Conservation (phyloP, 768 basidiomycete species). For the Kwoniella sp. region DNA sequence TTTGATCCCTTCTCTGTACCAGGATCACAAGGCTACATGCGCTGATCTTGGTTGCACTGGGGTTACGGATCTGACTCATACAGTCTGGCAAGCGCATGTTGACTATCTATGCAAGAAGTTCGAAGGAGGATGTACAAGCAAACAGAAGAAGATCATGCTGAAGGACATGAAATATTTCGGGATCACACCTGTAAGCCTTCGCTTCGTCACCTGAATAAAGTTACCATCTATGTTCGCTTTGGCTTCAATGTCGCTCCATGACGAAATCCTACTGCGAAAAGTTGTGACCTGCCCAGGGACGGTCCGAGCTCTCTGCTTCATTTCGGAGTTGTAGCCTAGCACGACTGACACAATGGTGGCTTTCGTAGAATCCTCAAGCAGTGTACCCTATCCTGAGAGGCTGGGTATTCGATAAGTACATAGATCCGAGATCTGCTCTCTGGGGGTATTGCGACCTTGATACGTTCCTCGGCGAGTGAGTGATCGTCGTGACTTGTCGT, state of each 20-base stretch:
- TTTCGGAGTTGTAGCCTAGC: no score
- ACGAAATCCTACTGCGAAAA: no score
- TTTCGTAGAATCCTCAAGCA: constrained; percentile 20
- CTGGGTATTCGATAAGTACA: constrained; percentile 28
- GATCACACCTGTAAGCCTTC: constrained; percentile 2
- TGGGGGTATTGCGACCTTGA: constrained; percentile 36
- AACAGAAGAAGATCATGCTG: constrained; percentile 15
- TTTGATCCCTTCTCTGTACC: no score
- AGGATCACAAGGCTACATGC: no score
- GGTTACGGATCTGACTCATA: no score
- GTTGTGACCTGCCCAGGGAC: no score
- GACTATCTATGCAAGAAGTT: constrained; percentile 31
- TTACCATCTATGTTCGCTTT: no score
- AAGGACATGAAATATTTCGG: constrained; percentile 16
- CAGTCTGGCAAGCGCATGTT: constrained; percentile 29
- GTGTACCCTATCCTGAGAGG: constrained; percentile 30
- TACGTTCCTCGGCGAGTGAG: constrained; percentile 31
- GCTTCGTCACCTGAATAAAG: no score
- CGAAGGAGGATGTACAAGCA: constrained; percentile 27
- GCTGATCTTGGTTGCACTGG: no score
- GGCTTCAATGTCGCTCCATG: no score
- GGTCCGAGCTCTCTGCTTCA: no score
- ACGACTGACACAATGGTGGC: no score
- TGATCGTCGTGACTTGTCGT: neutral
- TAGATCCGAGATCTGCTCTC: constrained; percentile 19